Base-by-base conservation (phyloP, 371 early-diverging fungal genomes). In the Rhizopus arrhizus region DNA sequence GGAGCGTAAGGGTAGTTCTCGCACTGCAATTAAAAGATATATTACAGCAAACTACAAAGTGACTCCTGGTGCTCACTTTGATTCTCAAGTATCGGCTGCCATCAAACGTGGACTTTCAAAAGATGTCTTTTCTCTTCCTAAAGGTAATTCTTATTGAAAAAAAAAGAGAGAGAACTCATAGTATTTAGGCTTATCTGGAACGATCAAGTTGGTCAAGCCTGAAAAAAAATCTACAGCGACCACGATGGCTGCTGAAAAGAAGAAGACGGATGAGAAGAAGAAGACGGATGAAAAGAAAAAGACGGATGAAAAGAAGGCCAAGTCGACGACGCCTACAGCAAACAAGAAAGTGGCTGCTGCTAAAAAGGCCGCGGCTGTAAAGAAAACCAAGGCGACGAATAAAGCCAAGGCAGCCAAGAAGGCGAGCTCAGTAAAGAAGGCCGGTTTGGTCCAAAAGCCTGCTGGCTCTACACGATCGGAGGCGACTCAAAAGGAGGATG, bases 11-110 rank as follows among this genome's bases (percentile, higher is more conserved):
- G 89, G 89, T 28, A 81, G 84, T 36, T 78, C 82, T 49, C 87
- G 88, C 56, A 83, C 79, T 59, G 85, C 85, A 50, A 81, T 89
- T 70, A 87, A 86, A 66, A 88, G 86, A 73, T 87, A 88, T 73
- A 85, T 89, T 56, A 62, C 72, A 59, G 74, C 85, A 54, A 89
- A 86, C 82, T 84, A 77, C 78, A 75, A 82, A 72, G 78, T 85
- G 15, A 57, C 65, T 41, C 45, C 52, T 57, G 82, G 71, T 34
- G 69, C 56, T 15, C 66, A 66, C 58, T 74, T 78, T 57, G 83
- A 82, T 65, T 56, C 54, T 49, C 73, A 78, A 57, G 71, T 87
- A 65, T 85, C 75, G 66, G 67, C 64, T 60, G 86, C 87, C 51
- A 77, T 89, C 69, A 85, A 82, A 74, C 80, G 59, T 16, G 64